Evolutionary conservation across 768 basidiomycete species (phyloP).

Genomic region (Hygrocybe punicea): DNA sequence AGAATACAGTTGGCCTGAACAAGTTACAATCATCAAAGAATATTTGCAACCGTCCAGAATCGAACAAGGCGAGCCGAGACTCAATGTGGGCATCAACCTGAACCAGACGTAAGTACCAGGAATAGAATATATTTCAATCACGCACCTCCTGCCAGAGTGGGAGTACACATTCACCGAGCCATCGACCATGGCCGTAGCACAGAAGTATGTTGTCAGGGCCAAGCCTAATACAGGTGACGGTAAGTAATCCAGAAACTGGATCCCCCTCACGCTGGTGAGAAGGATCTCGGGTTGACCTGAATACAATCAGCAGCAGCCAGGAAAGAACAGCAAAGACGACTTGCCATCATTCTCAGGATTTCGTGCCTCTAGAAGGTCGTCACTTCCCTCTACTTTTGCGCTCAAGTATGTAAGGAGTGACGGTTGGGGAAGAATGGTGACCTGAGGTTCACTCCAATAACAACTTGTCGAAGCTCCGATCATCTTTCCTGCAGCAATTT

Average conservation of each 20-base stretch:
- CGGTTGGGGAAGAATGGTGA: slow-evolving; percentile 50
- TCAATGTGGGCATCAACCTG: slow-evolving; percentile 76
- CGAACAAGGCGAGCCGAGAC: slow-evolving; percentile 66
- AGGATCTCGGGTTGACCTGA: slow-evolving; percentile 67
- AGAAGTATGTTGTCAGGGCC: slow-evolving; percentile 61
- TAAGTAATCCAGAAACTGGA: slow-evolving; percentile 88
- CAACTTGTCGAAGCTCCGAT: slow-evolving; percentile 17
- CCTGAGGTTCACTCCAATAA: slow-evolving; percentile 16
- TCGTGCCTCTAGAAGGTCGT: slow-evolving; percentile 68
- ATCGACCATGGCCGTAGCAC: slow-evolving; percentile 76
- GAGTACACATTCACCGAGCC: slow-evolving; percentile 83
- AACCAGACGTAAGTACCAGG: neutral
- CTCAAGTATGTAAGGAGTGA: slow-evolving; percentile 59
- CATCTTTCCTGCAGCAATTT: slow-evolving; percentile 40
- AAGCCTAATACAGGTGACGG: slow-evolving; percentile 66
- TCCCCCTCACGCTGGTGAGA: slow-evolving; percentile 60
- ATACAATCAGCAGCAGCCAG: slow-evolving; percentile 4
- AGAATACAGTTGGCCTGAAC: slow-evolving; percentile 64
- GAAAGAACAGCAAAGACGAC: slow-evolving; percentile 18
- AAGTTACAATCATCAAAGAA: slow-evolving; percentile 69
- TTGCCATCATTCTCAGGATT: slow-evolving; percentile 69
- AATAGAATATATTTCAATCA: slow-evolving; percentile 4
- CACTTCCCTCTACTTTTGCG: slow-evolving; percentile 59
- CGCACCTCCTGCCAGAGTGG: slow-evolving; percentile 75
- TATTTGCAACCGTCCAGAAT: slow-evolving; percentile 65